Evolutionary conservation across 208 protist genomes (phyloP).

Genomic region (Trypanosoma conorhini): DNA sequence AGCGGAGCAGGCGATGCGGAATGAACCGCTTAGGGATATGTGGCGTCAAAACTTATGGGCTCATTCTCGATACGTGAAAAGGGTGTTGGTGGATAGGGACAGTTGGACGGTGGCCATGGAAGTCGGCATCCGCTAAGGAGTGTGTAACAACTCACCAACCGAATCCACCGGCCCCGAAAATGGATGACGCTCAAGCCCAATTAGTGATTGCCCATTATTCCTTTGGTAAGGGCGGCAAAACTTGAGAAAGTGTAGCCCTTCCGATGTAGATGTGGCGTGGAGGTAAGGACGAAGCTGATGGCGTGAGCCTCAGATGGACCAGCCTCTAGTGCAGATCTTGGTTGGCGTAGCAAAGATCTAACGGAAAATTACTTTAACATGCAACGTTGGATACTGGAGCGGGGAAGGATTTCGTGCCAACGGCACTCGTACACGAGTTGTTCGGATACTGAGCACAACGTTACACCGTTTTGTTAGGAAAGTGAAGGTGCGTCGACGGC

Average conservation of each 20-base stretch:
- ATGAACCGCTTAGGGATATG: neutral
- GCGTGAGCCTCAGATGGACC: conserved; percentile 6
- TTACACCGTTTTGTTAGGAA: too few relatives aligned
- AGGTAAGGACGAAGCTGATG: conserved; percentile 8
- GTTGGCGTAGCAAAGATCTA: conserved; percentile 7
- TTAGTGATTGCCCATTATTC: conserved; percentile 9
- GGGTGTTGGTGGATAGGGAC: neutral
- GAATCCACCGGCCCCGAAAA: conserved; percentile 8
- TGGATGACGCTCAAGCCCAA: conserved; percentile 8
- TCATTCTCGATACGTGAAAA: neutral
- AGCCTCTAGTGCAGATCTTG: conserved; percentile 7
- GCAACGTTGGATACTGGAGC: neutral
- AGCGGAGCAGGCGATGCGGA: neutral
- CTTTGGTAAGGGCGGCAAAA: conserved; percentile 7
- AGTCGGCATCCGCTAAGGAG: conserved; percentile 1
- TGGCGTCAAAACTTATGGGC: neutral
- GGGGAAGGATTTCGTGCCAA: neutral
- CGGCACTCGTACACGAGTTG: too few relatives aligned
- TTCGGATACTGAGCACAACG: neutral
- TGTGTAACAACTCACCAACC: conserved; percentile 9
- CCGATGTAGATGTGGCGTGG: conserved; percentile 8
- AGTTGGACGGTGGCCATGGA: neutral
- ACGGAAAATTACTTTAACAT: conserved; percentile 4
- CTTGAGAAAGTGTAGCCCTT: conserved; percentile 8
- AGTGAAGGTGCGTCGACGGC: too few relatives aligned